Evolutionary conservation across 2,329 filamentous ascomycete species (phyloP).

Genomic region (Stylonectria norvegica): DNA sequence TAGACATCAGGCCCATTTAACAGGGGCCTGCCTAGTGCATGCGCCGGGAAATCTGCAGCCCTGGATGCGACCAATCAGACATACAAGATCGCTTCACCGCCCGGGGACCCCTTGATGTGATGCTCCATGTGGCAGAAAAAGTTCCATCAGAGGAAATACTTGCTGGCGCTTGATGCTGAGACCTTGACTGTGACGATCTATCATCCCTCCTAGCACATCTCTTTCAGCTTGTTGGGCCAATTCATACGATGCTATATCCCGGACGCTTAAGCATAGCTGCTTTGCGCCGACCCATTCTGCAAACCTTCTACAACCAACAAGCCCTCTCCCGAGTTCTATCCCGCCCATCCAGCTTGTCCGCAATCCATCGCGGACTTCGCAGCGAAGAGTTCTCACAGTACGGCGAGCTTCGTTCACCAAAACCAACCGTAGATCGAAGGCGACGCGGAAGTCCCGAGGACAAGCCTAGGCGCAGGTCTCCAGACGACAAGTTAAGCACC

Average conservation of each 20-base stretch:
- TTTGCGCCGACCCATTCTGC: constrained; percentile 17
- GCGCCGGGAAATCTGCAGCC: neutral
- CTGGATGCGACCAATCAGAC: constrained; percentile 10
- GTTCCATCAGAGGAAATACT: constrained; percentile 14
- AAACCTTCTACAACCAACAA: constrained; percentile 3
- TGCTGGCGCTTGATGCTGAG: no score
- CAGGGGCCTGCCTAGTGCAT: neutral
- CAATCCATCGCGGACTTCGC: constrained; percentile 65
- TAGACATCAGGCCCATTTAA: neutral
- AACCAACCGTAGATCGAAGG: neutral
- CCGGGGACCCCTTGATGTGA: constrained; percentile 11
- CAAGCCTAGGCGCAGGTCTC: no score
- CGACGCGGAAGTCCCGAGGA: no score
- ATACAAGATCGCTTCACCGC: constrained; percentile 17
- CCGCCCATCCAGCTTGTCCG: constrained; percentile 50
- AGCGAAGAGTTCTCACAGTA: constrained; percentile 38
- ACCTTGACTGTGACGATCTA: no score
- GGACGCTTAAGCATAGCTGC: constrained; percentile 20
- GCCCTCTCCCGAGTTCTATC: constrained; percentile 16
- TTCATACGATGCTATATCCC: constrained; percentile 29
- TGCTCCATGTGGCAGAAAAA: constrained; percentile 27
- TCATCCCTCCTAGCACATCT: neutral
- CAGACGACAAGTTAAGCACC: neutral
- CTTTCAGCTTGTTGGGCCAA: no score
- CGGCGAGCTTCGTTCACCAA: constrained; percentile 17